Conservation (phyloP, 2,329 filamentous ascomycete genomes). For the Arthroderma sp. region DNA sequence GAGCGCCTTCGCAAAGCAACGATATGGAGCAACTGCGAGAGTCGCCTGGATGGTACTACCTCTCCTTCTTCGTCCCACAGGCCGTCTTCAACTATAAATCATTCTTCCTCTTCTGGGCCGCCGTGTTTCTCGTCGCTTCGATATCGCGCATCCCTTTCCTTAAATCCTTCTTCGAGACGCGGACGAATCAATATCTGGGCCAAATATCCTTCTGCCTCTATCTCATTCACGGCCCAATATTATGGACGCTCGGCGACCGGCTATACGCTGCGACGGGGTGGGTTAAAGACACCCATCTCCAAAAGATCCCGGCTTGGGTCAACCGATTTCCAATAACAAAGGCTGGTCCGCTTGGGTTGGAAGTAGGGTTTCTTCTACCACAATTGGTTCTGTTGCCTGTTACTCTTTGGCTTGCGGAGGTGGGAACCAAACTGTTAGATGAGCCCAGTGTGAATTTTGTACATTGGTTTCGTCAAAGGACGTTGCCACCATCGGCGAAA, state of each 20-base stretch:
- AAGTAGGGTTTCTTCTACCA: constrained; percentile 45
- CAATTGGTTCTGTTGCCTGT: constrained; percentile 48
- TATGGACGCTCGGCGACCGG: constrained; percentile 48
- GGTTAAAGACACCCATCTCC: constrained; percentile 34
- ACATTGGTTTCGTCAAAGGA: constrained; percentile 43
- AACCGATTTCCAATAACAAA: constrained; percentile 43
- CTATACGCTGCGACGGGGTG: constrained; percentile 51
- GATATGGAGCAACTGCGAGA: constrained; percentile 38
- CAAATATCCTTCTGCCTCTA: constrained; percentile 37
- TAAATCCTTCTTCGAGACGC: constrained; percentile 29
- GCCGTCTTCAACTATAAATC: constrained; percentile 40
- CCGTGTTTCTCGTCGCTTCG: constrained; percentile 28
- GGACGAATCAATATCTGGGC: constrained; percentile 33
- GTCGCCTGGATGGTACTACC: constrained; percentile 47
- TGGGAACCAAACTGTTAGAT: constrained; percentile 44
- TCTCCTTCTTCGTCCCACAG: constrained; percentile 51
- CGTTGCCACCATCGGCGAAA: constrained; percentile 15
- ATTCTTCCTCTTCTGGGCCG: constrained; percentile 33
- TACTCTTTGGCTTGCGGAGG: constrained; percentile 45
- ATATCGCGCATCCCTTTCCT: constrained; percentile 29
- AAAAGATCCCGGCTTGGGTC: constrained; percentile 44
- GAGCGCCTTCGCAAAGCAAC: constrained; percentile 42
- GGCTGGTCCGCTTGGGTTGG: constrained; percentile 46
- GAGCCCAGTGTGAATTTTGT: constrained; percentile 47
- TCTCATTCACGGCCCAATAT: constrained; percentile 43